Evolutionary conservation across 2,329 filamentous ascomycete genomes (phyloP), one percentile per base, ranked within the genome.

Genomic region (Talaromyces sp.): DNA sequence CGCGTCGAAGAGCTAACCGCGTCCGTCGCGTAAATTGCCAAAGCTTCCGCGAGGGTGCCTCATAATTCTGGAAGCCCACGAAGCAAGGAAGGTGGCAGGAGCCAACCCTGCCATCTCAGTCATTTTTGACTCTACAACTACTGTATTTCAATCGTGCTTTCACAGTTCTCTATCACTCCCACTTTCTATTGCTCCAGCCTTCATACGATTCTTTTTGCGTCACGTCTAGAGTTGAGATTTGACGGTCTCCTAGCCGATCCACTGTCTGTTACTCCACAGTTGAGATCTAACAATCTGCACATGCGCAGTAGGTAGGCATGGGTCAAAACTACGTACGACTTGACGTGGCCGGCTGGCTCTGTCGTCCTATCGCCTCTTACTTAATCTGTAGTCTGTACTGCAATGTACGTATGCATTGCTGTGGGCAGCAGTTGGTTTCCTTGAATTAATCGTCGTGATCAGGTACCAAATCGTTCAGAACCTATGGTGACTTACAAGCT

Each of bases 1-100:
- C 50, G 50, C 47, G 47, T 62, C 43, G 41, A 50, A 61, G 35
- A 59, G 37, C 56, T 45, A 45, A 43, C 56, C 56, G 56, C 39
- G 56, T 43, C 49, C 17, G 56, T 13, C 56, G 37, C 56, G 56
- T 59, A 45, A 59, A 45, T 22, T 59, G 35, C 35, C 35, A 10
- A 37, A 37, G 9, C 35, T 13, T 15, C 52, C 22, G 37, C 25
- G n/a, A 9, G 9, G 22, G 4, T 61, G 59, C 41, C 59, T 50
- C n/a, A 50, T 11, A 17, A 19, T 5, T 61, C 47, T 27, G 47
- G 45, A 27, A 49, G 22, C 22, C 22, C 8, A 49, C 22, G 22
- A 27, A 15, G 49, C 25, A 33, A 25, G 13, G 13, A 17, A 50
- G 22, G 47, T 35, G 50, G 31, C 50, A 54, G 52, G 33, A 37